Evolutionary conservation across 768 basidiomycete genomes (phyloP).

Genomic region (Podaxis sp.): DNA sequence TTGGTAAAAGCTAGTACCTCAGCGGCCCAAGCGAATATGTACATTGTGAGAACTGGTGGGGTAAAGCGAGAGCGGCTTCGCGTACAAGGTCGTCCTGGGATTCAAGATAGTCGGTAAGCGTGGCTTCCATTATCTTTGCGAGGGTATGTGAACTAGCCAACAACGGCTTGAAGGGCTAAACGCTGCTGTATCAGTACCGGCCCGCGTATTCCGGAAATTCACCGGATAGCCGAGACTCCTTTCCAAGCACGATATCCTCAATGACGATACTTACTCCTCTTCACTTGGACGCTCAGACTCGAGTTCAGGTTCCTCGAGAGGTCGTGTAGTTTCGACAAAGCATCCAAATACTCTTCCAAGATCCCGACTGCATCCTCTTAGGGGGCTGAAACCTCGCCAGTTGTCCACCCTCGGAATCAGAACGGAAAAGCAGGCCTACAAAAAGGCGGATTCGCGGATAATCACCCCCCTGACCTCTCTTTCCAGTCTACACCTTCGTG

Average conservation of each 20-base stretch:
- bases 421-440: conserved; percentile 9
- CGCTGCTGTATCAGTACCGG: not conserved
- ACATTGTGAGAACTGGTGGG: conserved; percentile 65
- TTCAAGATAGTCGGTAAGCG: conserved; percentile 44
- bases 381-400: not conserved
- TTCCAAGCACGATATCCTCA: not conserved
- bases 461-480: not conserved
- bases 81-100: conserved; percentile 50
- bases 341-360: not conserved
- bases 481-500: conserved; percentile 6
- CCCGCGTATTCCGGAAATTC: conserved; percentile 7
- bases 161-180: not conserved
- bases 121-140: conserved; percentile 28
- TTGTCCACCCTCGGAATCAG: conserved; percentile 5
- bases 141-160: not conserved
- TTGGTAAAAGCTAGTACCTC: conserved; percentile 31
- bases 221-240: not conserved
- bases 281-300: not conserved
- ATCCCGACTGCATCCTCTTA: too few relatives aligned
- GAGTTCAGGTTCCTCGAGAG: not conserved
- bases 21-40: conserved; percentile 60
- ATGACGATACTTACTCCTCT: not conserved
- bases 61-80: conserved; percentile 58
- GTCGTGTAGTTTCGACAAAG: not conserved
- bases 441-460: not conserved